Percentiles rank a stretch among this genome's conserved stretches.
Evolutionary conservation across 768 basidiomycete genomes (phyloP).

Genomic region (Calocybe cyanea): DNA sequence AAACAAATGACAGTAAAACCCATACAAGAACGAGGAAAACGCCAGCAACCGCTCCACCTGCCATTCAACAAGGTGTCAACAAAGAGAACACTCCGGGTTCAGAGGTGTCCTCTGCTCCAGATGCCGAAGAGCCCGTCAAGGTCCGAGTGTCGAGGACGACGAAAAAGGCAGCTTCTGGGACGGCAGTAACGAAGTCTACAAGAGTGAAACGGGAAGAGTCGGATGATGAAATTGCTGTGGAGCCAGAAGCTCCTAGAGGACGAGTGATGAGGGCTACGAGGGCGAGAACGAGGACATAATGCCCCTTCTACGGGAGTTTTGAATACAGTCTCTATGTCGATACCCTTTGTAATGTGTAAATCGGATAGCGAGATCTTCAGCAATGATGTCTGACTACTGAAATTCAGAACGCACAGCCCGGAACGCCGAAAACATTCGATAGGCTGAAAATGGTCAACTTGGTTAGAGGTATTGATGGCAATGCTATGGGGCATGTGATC

Average conservation of each 20-base stretch:
- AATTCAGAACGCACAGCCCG: no score
- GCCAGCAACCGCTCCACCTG: conserved; percentile 32
- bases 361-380: no score
- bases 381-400: no score
- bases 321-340: no score
- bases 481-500: no score
- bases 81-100: conserved; percentile 39
- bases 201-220: conserved; percentile 23
- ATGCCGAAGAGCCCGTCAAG: conserved; percentile 28
- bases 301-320: no score
- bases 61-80: conserved; percentile 25
- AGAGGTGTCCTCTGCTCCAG: conserved; percentile 16
- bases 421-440: no score
- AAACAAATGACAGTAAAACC: conserved; percentile 13
- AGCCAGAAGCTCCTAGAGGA: conserved; percentile 17
- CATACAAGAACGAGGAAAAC: conserved; percentile 25
- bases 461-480: no score
- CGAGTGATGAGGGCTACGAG: conserved; percentile 25
- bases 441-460: no score
- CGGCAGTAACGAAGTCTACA: conserved; percentile 11
- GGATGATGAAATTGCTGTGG: conserved; percentile 14
- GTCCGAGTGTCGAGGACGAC: conserved; percentile 32
- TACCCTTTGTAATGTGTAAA: no score
- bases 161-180: conserved; percentile 19
- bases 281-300: conserved; percentile 28